Evolutionary conservation across 148 eudicot genomes (phyloP), one percentile per base, ranked within the genome.

Genomic region (Persicaria tinctoria): DNA sequence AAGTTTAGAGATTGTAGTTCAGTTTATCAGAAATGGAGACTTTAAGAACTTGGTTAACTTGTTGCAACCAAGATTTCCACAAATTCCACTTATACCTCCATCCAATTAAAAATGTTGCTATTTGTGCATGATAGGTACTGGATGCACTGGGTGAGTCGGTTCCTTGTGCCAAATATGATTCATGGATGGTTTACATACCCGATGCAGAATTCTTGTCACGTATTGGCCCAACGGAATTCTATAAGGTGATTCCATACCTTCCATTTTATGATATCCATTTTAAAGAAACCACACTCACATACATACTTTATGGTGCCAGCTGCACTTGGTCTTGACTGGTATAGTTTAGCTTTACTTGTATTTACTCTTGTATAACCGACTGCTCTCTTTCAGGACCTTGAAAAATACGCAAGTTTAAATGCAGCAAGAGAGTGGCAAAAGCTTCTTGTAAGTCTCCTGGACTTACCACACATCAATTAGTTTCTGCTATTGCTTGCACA

Each of bases 171-270:
- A 89, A 80, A 76, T 95, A 95, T 79, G 93, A 95, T 81, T 92
- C 98, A 51, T 95, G 98, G 98, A 95, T 87, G 97, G 97, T 95
- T 76, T 90, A 85, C 82, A 51, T 92, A 77, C 96, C 97, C 70
- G 98, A 95, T 87, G 98, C 86, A 38, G 96, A 95, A 20, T 95
- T 95, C 79, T 78, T 92, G 79, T 95, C 98, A 17, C 89, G 87
- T 75, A 95, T 95, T 70, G 98, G 98, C 55, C 9, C 51, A 46
- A 78, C 14, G 17, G 47, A 27, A 6, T 75, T 38, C 46, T 23
- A 23, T 23, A 23, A 23, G 27, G 27, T 23, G 27, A 23, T 23
- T 23, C 27, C 27, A 23, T 23, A 23, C 27, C 27, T 23, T 23
- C 27, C 27, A 23, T 23, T 23, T 23, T 23, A 23, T 23, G 27